Evolutionary conservation across 2,329 filamentous ascomycete species (phyloP), one percentile per base, ranked within the genome.

Genomic region (Cercospora sp.): DNA sequence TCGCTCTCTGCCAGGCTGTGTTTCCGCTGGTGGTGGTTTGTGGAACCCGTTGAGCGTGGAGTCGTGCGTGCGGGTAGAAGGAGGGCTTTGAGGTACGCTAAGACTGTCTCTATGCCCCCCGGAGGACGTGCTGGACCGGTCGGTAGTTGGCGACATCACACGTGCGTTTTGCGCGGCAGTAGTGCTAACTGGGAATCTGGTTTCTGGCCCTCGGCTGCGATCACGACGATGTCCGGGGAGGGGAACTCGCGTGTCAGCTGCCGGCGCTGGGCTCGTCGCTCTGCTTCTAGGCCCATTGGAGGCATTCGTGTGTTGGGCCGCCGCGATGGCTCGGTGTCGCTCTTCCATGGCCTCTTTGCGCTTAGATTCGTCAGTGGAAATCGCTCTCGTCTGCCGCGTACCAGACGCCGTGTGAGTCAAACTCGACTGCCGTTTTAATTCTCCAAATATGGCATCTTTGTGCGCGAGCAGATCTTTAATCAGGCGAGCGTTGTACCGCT

Each of bases 351-450:
- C 90, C 55, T 92, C 92, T 76, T 93, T 92, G 69, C 95, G 91
- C 80, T 96, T 96, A 81, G 93, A 96, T 84, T 99, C 95, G 77
- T 99, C 93, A 0, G 93, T 97, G 79, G 92, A 96, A 76, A 97
- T 92, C 32, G 94, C 94, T 59, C 95, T 90, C 24, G 71, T 71
- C 26, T 92, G 91, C 84, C 86, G 71, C 60, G 83, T 83, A 49
- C 83, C 82, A 1, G 89, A 89, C 53, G 85, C 84, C n/a, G 87
- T 86, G 74, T 91, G 88, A 12, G 85, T 88, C 18, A 91, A 84
- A 82, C 71, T 91, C 81, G 90, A 92, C 78, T 93, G 91, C 74
- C 95, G 93, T 85, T 99, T 99, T 71, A 99, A 86, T 79, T 97
- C 95, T 72, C 90, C 92, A 80, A 99, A 99, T 77, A 99, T 97